These are phyloP conservation scores for Graphiopsis chlorocephala DNA, from an alignment of 2,329 filamentous ascomycete species.

Conservation along the genomic window DNA sequence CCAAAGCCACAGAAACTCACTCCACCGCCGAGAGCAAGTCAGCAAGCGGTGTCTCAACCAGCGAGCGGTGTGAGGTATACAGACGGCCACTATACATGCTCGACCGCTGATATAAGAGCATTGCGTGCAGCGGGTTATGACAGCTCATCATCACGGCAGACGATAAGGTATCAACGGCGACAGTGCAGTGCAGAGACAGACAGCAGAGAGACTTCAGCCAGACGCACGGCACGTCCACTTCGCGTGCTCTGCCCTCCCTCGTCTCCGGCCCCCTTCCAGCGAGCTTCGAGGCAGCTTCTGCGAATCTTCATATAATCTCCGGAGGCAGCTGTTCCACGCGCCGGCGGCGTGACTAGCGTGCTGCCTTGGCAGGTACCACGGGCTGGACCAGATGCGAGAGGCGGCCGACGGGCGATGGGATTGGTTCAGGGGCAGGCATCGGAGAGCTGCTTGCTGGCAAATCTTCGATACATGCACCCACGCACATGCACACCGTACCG, in stretches of 20 bases:
- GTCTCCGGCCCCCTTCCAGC: background rate
- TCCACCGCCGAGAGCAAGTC: background rate
- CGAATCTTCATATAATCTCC: slow-evolving; percentile 1
- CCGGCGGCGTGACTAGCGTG: background rate
- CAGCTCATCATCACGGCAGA: background rate
- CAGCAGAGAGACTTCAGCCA: background rate
- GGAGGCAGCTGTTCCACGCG: background rate
- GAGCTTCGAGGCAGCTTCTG: background rate
- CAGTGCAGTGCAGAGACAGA: background rate
- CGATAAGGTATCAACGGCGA: background rate
- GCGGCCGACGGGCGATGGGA: background rate
- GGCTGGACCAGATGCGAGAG: background rate
- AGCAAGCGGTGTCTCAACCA: background rate
- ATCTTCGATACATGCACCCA: background rate
- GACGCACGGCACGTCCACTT: background rate
- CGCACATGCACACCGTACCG: background rate
- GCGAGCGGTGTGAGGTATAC: slow-evolving; percentile 3
- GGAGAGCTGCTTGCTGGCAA: background rate
- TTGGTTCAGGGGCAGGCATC: background rate
- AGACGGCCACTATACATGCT: slow-evolving; percentile 1
- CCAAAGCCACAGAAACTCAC: background rate
- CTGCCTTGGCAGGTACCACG: slow-evolving; percentile 1
- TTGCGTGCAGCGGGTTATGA: background rate
- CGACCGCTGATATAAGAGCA: slow-evolving; percentile 1
- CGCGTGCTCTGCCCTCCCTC: background rate